Conservation (phyloP, 257 asterid genomes). For the Ehretia macrophylla region DNA sequence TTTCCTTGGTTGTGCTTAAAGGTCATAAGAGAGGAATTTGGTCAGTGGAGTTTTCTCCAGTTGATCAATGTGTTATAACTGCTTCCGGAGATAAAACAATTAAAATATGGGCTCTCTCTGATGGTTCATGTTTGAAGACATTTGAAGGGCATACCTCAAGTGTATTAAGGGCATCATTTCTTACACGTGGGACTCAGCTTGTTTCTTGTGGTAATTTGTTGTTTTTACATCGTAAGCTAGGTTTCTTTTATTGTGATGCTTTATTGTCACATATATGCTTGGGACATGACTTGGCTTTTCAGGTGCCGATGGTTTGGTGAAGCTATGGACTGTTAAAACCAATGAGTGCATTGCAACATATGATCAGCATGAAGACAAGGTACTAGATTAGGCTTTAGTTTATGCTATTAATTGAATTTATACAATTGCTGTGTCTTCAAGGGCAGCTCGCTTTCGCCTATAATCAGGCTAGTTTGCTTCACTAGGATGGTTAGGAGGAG, state of each 20-base stretch:
- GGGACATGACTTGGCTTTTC: background rate
- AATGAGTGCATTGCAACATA: conserved; percentile 94
- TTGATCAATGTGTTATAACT: conserved; percentile 91
- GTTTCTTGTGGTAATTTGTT: conserved; percentile 75
- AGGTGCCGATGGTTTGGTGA: conserved; percentile 98
- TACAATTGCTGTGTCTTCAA: background rate
- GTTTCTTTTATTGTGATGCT: conserved; percentile 1
- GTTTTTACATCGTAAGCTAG: conserved; percentile 7
- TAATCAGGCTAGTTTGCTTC: too few relatives aligned
- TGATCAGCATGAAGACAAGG: conserved; percentile 96
- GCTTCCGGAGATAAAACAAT: conserved; percentile 95
- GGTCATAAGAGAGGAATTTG: conserved; percentile 97
- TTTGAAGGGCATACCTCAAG: conserved; percentile 95
- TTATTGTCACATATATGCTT: background rate
- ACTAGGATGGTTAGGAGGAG: too few relatives aligned
- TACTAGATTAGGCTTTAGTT: conserved; percentile 21
- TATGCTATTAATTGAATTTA: background rate
- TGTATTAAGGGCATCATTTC: conserved; percentile 83
- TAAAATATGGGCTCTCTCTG: conserved; percentile 89
- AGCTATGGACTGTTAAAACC: conserved; percentile 91
- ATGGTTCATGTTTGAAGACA: conserved; percentile 89
- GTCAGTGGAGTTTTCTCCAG: conserved; percentile 99
- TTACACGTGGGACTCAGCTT: conserved; percentile 86
- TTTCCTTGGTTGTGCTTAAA: conserved; percentile 61
- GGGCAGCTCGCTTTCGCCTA: background rate